Evolutionary conservation across 495 filamentous ascomycete species (phyloP).

Genomic region (Penicillium nucicola): DNA sequence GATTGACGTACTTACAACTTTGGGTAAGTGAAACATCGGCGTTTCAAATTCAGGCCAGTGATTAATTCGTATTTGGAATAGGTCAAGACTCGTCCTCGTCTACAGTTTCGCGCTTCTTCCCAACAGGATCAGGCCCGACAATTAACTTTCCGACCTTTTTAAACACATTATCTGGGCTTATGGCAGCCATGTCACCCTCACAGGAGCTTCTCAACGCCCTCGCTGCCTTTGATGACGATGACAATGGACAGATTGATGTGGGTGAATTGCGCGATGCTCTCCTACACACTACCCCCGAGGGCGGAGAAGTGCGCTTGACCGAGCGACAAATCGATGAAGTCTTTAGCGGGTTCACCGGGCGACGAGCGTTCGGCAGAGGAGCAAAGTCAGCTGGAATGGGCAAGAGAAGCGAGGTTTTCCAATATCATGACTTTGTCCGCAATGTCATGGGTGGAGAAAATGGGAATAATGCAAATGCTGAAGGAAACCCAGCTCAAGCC

Average conservation of each 20-base stretch:
- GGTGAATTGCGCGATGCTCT: conserved; percentile 78
- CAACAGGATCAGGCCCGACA: conserved; percentile 58
- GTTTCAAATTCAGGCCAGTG: background rate
- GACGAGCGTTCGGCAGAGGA: conserved; percentile 62
- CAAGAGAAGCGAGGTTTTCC: conserved; percentile 44
- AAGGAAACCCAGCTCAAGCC: conserved; percentile 15
- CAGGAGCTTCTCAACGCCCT: conserved; percentile 82
- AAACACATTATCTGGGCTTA: conserved; percentile 65
- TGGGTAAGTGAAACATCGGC: conserved; percentile 48
- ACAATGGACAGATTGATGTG: conserved; percentile 88
- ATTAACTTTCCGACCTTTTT: conserved; percentile 84
- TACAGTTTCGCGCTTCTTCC: conserved; percentile 73
- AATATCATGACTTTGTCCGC: conserved; percentile 46
- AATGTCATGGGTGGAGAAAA: conserved; percentile 39
- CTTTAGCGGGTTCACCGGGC: conserved; percentile 76
- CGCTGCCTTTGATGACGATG: conserved; percentile 92
- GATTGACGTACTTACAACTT: conserved; percentile 71
- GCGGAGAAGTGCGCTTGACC: conserved; percentile 63
- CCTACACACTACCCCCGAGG: conserved; percentile 73
- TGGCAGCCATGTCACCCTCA: conserved; percentile 69
- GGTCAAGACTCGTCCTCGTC: conserved; percentile 57
- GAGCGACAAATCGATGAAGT: conserved; percentile 79
- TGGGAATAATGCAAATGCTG: conserved; percentile 26
- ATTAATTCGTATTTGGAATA: conserved; percentile 14
- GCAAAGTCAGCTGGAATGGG: conserved; percentile 26